Evolutionary conservation across 768 basidiomycete species (phyloP).

Genomic region (Russula sp.): DNA sequence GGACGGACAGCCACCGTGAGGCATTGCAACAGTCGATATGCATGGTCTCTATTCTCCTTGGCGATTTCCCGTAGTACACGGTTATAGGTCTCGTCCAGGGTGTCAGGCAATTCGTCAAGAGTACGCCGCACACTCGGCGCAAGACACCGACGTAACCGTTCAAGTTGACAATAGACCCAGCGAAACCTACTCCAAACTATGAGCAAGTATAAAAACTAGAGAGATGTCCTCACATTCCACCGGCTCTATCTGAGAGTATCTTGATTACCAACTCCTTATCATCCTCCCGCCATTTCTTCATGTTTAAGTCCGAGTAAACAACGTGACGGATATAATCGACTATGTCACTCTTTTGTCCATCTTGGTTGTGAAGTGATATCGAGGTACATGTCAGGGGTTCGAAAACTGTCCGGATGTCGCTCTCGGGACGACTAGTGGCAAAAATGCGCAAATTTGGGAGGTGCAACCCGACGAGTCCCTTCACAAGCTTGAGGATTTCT

Average conservation of each 20-base stretch:
- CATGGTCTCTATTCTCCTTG: neutral
- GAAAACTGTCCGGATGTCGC: neutral
- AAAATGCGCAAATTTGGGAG: neutral
- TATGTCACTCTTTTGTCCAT: neutral
- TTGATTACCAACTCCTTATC: neutral
- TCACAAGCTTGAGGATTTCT: neutral
- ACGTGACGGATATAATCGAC: neutral
- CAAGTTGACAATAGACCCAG: conserved; percentile 6
- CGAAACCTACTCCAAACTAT: neutral
- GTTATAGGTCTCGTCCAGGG: neutral
- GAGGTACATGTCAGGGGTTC: neutral
- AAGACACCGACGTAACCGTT: neutral
- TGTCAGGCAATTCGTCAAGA: neutral
- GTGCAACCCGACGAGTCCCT: neutral
- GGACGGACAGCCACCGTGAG: neutral
- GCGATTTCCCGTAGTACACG: neutral
- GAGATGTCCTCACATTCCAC: conserved; percentile 2
- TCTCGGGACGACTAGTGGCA: neutral
- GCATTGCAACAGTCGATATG: neutral
- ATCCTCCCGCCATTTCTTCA: neutral
- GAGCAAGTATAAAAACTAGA: neutral
- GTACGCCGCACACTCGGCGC: neutral
- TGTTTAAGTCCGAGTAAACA: neutral
- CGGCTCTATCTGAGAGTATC: neutral
- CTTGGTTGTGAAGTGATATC: neutral